Percentiles rank a stretch among this genome's conserved stretches.
Evolutionary conservation across 106 monocot species (phyloP).

Genomic region (Acorus gramineus): DNA sequence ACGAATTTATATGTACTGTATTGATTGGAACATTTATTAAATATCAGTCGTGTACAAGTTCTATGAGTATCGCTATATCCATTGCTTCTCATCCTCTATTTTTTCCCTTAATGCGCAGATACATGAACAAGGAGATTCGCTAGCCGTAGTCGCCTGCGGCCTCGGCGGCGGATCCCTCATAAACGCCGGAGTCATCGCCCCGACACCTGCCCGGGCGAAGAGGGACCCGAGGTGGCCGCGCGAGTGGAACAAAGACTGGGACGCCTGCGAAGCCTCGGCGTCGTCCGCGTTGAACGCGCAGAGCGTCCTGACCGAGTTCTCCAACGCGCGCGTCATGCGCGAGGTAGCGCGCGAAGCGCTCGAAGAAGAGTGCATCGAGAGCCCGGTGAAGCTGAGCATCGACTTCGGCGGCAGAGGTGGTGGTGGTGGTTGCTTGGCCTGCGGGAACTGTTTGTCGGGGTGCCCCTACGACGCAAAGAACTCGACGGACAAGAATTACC

Average conservation of each 20-base stretch:
- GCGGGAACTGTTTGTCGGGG: constrained; percentile 37
- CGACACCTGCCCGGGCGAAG: constrained; percentile 16
- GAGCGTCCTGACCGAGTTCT: constrained; percentile 11
- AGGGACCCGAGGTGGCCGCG: constrained; percentile 25
- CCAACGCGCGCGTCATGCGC: constrained; percentile 16
- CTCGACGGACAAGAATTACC: constrained; percentile 31
- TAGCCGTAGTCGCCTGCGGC: constrained; percentile 21
- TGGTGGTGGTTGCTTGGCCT: constrained; percentile 13
- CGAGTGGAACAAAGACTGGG: constrained; percentile 29
- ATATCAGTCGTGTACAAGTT: too few relatives aligned
- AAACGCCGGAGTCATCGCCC: constrained; percentile 18
- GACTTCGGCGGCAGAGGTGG: constrained; percentile 7
- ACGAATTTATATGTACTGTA: too few relatives aligned
- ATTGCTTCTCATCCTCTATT: too few relatives aligned
- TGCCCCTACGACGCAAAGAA: constrained; percentile 38
- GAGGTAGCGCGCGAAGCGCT: constrained; percentile 20
- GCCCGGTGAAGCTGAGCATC: constrained; percentile 23
- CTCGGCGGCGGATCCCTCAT: constrained; percentile 32
- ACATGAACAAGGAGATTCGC: constrained; percentile 23
- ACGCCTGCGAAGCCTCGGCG: constrained; percentile 9
- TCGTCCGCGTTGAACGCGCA: constrained; percentile 22
- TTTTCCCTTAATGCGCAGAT: too few relatives aligned
- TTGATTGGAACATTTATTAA: too few relatives aligned
- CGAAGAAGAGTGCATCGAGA: constrained; percentile 23
- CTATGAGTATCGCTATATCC: too few relatives aligned